Evolutionary conservation across 2,329 filamentous ascomycete genomes (phyloP), one percentile per base, ranked within the genome.

Genomic region (Lizonia empirigonia): DNA sequence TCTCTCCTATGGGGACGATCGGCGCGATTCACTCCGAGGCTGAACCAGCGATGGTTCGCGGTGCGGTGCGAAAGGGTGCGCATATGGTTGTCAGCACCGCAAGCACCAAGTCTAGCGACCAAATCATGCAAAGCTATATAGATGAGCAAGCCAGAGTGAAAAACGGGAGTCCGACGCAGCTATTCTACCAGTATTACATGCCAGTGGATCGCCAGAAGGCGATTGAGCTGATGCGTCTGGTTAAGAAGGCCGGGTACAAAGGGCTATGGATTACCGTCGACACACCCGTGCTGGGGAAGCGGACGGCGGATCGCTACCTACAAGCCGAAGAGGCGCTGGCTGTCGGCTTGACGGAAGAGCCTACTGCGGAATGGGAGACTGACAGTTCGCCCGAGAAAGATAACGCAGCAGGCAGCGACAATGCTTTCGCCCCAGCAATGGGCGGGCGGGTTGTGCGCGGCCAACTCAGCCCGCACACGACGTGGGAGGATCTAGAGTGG

Each of bases 361-460:
- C 76, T 0, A 76, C 76, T 18, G 84, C 65, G 59, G 69, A 37
- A 78, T 83, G 57, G 84, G 84, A 24, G 78, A 48, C 52, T 4
- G 44, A 52, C 13, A 52, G 37, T 22, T 16, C 37, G 7, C 33
- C 49, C 5, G 26, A 52, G 16, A 52, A 47, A 22, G 49, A 52
- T 13, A 52, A 52, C 9, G 42, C 42, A 27, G 79, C 2, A 76
- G 82, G 9, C 62, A 85, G 47, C 78, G 82, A 16, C 65, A 85
- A 46, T 73, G 81, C 52, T 80, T 85, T 78, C 80, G 82, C 9
- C 64, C 72, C 23, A 82, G 82, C 70, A 79, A 87, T 62, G 84
- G 86, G 64, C 63, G 82, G 22, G 73, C 77, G 67, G 4, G 55
- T 57, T 6, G 57, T 64, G 26, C 35, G 62, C 34, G 58, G 74